These are phyloP conservation scores for Linum tenue DNA, from an alignment of 345 rosid species.

Conservation along the genomic window DNA sequence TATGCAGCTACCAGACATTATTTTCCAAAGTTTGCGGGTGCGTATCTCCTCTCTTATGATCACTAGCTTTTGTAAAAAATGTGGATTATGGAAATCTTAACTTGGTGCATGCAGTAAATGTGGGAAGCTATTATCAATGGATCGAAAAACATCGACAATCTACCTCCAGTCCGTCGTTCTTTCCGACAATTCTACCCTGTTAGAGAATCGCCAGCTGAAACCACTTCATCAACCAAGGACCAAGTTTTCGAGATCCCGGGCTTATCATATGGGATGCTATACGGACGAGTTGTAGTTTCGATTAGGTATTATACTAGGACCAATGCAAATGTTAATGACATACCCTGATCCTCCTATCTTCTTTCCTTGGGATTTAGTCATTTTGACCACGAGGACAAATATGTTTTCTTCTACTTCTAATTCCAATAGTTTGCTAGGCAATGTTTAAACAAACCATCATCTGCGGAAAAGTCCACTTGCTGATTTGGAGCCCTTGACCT, in stretches of 20 bases:
- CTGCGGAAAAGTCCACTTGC: no score
- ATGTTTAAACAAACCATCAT: no score
- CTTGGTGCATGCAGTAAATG: slow-evolving; percentile 49
- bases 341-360: no score
- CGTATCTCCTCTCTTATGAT: slow-evolving; percentile 9
- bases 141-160: slow-evolving; percentile 37
- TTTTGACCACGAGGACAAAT: no score
- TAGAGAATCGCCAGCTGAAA: slow-evolving; percentile 5
- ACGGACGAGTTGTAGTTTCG: slow-evolving; percentile 13
- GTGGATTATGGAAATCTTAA: slow-evolving; percentile 3
- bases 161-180: slow-evolving; percentile 26
- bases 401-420: no score
- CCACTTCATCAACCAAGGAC: slow-evolving; percentile 13
- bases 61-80: neutral
- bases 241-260: slow-evolving; percentile 3
- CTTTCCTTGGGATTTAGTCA: no score
- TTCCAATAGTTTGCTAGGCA: no score
- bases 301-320: neutral
- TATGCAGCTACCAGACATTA: slow-evolving; percentile 67
- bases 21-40: slow-evolving; percentile 72
- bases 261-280: slow-evolving; percentile 20
- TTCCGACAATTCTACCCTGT: slow-evolving; percentile 12
- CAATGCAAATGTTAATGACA: neutral
- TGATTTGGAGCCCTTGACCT: no score
- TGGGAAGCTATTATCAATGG: slow-evolving; percentile 61